Evolutionary conservation across 2,329 filamentous ascomycete genomes (phyloP), one percentile per base, ranked within the genome.

Genomic region (Massarina eburnea): DNA sequence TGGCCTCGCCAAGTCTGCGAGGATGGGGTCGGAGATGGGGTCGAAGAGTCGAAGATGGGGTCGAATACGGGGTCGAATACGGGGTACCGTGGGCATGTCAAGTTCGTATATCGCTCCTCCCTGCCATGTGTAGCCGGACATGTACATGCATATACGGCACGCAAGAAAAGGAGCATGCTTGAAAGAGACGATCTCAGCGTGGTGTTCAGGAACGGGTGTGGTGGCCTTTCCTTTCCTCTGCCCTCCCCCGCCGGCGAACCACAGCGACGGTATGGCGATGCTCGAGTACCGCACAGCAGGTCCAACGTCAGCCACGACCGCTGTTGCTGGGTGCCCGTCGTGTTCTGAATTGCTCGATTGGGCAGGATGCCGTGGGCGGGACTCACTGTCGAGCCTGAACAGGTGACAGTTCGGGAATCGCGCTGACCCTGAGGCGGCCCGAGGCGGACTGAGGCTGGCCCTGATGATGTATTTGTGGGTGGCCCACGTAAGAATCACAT

Each of bases 221-320:
- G 12, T 10, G 15, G 3, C 19, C 32, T 17, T 3, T 17, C 15
- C 32, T 18, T 15, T 34, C 19, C 14, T 15, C 12, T 34, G 5
- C 8, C 19, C 15, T 10, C 7, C 19, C 21, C 18, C 35, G 15
- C 21, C 35, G 35, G 22, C n/a, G 35, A 38, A 14, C 6, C 15
- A 32, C 15, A 34, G 45, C 39, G 30, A 46, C 33, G 32, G 30
- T 30, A 18, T 21, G 38, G 45, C 42, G 27, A 8, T 30, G 7
- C 27, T 30, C n/a, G n/a, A 14, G 27, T 49, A 39, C 39, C 19
- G 49, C 44, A 34, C 38, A 51, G 44, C 48, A 48, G 49, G 51
- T 60, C 60, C 49, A 59, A 64, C 60, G 61, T 64, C 56, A 64
- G 61, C 61, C 53, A 52, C 47, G 41, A 40, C 41, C 48, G 32